Evolutionary conservation across 2,329 filamentous ascomycete species (phyloP), one percentile per base, ranked within the genome.

Genomic region (Westerdykella aurantiaca): DNA sequence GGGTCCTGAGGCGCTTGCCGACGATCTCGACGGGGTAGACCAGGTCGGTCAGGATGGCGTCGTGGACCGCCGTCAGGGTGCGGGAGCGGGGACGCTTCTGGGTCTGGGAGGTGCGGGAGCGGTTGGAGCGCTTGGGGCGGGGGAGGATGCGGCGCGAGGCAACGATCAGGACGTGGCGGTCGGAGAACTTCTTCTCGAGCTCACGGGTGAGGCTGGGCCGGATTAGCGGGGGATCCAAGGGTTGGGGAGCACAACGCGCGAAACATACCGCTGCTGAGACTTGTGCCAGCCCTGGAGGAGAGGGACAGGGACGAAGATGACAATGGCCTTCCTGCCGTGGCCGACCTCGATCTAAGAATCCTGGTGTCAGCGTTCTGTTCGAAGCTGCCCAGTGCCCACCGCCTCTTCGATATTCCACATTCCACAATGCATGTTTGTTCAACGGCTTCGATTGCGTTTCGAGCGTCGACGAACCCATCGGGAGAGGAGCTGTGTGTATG

Each of bases 171-270:
- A 98, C 93, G 77, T 98, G 93, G 77, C 93, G 93, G 83, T 98
- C 93, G 58, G 93, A 97, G 88, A 98, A 98, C 82, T 98, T 98
- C 89, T 98, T 98, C 86, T 98, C 93, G 72, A 98, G 90, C 83
- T 98, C 93, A 78, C 93, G 93, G 76, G 93, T 98, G 72, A 98
- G 85, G 72, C 91, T 97, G 18, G 53, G 12, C 53, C 50, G 12
- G 35, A 39, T 49, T 44, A 52, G 45, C 22, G 31, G 17, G 23
- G 4, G 14, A 41, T 33, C 18, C 22, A 5, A 16, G n/a, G n/a
- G n/a, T n/a, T n/a, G 34, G 31, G 22, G 39, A 56, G 35, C 31
- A 5, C 6, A 4, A 22, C 2, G 21, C n/a, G 10, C 14, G 41
- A 46, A 55, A 75, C 85, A 77, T 90, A 97, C 91, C 93, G 90